phyloP scores from a whole-genome alignment of 2,329 filamentous ascomycete species.

The Lecanicillium sp. region DNA sequence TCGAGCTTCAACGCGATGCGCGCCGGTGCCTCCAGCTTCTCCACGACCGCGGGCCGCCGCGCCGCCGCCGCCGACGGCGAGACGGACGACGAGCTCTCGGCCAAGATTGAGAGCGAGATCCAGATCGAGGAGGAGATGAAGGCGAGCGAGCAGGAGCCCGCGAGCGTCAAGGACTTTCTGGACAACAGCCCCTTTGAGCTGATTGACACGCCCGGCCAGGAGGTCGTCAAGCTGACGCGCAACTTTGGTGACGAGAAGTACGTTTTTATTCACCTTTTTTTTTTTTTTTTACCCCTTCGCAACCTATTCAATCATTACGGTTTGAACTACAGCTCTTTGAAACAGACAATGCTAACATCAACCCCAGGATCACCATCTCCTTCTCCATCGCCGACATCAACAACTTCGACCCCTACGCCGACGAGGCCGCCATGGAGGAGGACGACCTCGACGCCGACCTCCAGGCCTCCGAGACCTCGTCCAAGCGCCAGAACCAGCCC shows the following conservation, averaged over 20 bases:
- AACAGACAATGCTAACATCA: not conserved
- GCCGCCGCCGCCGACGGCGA: slow-evolving; percentile 36
- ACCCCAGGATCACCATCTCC: slow-evolving; percentile 36
- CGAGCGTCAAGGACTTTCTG: slow-evolving; percentile 80
- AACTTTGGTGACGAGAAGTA: slow-evolving; percentile 85
- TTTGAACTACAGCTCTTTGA: too few species aligned
- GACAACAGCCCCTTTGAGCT: slow-evolving; percentile 80
- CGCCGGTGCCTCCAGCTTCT: slow-evolving; percentile 43
- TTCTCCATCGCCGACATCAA: slow-evolving; percentile 38
- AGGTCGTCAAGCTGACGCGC: slow-evolving; percentile 81
- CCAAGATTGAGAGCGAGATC: slow-evolving; percentile 81
- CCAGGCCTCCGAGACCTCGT: slow-evolving; percentile 47
- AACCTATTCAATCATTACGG: not conserved
- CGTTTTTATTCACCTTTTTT: slow-evolving; percentile 26
- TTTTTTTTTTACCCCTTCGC: not conserved
- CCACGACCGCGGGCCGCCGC: slow-evolving; percentile 36
- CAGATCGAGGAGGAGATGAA: slow-evolving; percentile 78
- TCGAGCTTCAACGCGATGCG: slow-evolving; percentile 17
- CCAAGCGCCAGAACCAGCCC: slow-evolving; percentile 40
- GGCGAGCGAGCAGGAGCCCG: slow-evolving; percentile 63
- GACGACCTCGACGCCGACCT: slow-evolving; percentile 35
- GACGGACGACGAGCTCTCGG: slow-evolving; percentile 72
- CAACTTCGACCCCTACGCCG: slow-evolving; percentile 33
- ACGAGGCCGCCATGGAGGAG: slow-evolving; percentile 34
- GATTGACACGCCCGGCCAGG: slow-evolving; percentile 73